phyloP scores from a whole-genome alignment of 345 rosid species.

The Excoecaria cochinchinensis region DNA sequence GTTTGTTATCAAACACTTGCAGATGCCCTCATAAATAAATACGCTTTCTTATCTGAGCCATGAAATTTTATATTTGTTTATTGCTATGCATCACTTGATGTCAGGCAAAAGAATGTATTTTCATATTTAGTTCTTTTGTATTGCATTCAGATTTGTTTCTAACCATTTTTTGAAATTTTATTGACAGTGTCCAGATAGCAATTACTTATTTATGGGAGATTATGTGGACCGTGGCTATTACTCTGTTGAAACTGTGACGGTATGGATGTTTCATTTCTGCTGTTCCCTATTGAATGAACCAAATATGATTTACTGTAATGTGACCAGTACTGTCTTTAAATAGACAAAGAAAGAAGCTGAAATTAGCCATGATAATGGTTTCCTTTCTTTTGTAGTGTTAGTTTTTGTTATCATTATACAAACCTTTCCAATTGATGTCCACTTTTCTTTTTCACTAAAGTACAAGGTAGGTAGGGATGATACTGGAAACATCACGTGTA shows the following conservation, averaged over 20 bases:
- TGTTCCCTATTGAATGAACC: background rate
- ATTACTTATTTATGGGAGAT: constrained; percentile 95
- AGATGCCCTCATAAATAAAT: background rate
- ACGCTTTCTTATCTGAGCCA: background rate
- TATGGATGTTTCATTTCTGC: constrained; percentile 27
- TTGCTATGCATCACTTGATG: background rate
- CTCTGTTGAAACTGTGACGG: constrained; percentile 95
- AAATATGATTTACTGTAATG: background rate
- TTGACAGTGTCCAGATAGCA: constrained; percentile 91
- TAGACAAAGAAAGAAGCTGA: background rate
- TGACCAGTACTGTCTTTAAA: background rate
- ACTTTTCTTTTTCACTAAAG: background rate
- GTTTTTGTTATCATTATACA: background rate
- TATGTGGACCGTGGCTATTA: constrained; percentile 97
- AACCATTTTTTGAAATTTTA: constrained; percentile 7
- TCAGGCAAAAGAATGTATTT: background rate
- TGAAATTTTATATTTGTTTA: background rate
- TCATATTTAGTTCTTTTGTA: background rate
- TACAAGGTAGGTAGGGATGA: background rate
- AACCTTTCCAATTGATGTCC: background rate
- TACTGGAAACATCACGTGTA: background rate
- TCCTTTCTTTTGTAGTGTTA: background rate
- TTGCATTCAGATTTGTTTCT: constrained; percentile 5
- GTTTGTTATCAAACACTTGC: background rate
- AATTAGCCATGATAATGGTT: background rate